phyloP scores from a whole-genome alignment of 2,329 filamentous ascomycete species.

The Penicillium nordicum region DNA sequence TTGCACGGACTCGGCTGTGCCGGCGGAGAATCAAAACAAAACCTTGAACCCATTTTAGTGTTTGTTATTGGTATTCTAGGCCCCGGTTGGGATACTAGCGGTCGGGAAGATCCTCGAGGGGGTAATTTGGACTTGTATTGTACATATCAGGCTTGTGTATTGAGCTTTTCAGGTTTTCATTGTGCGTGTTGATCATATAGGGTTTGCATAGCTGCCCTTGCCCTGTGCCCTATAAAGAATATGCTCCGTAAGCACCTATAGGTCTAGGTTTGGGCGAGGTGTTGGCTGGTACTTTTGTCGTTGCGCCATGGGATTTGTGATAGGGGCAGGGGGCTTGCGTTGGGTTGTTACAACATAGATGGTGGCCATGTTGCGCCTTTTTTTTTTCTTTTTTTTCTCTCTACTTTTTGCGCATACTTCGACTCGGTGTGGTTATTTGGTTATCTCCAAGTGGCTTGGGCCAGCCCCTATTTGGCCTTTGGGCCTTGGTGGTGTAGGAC shows the following conservation, averaged over 20 bases:
- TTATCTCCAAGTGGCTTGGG: conserved; percentile 1
- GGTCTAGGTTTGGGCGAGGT: background rate
- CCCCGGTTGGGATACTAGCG: conserved; percentile 3
- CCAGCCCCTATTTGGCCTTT: background rate
- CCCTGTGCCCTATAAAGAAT: conserved; percentile 23
- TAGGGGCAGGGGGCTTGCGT: background rate
- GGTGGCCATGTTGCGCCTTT: background rate
- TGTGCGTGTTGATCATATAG: conserved; percentile 24
- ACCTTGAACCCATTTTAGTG: background rate
- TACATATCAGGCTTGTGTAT: background rate
- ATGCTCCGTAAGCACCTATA: background rate
- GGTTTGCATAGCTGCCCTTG: conserved; percentile 21
- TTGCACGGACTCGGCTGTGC: conserved; percentile 13
- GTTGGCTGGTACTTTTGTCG: conserved; percentile 1
- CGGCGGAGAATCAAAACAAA: conserved; percentile 15
- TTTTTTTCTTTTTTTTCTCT: background rate
- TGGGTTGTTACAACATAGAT: background rate
- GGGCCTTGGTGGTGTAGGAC: background rate
- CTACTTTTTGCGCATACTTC: background rate
- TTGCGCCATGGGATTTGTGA: background rate
- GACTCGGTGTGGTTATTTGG: background rate
- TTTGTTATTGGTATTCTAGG: background rate
- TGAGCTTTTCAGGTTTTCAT: background rate
- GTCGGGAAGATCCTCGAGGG: background rate
- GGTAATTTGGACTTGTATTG: background rate